These are phyloP conservation scores for Populus simonii DNA, from an alignment of 345 rosid genomes.

Conservation along the genomic window DNA sequence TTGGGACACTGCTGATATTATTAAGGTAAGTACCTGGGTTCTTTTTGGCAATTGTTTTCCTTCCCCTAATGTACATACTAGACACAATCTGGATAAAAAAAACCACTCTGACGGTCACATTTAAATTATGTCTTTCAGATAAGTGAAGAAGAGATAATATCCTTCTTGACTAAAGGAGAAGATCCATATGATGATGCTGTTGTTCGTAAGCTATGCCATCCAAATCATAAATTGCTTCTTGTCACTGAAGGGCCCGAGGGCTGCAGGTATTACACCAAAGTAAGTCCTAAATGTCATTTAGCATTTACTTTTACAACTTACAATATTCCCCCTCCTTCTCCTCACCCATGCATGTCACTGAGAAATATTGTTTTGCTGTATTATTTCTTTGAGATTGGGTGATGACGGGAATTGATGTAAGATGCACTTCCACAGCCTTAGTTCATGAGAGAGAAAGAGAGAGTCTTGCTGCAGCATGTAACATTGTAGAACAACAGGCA, in stretches of 20 bases:
- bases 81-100: neutral
- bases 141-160: slow-evolving; percentile 87
- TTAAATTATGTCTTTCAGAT: slow-evolving; percentile 40
- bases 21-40: slow-evolving; percentile 49
- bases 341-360: neutral
- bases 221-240: slow-evolving; percentile 75
- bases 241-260: slow-evolving; percentile 87
- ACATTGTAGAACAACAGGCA: neutral
- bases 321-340: neutral
- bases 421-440: neutral
- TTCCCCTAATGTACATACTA: neutral
- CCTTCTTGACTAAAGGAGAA: slow-evolving; percentile 81
- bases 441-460: neutral
- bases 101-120: neutral
- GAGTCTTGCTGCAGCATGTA: neutral
- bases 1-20: slow-evolving; percentile 84
- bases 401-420: neutral
- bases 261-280: slow-evolving; percentile 93
- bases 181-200: slow-evolving; percentile 89
- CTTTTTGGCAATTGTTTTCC: neutral
- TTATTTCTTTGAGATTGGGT: neutral
- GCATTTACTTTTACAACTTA: neutral
- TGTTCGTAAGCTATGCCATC: slow-evolving; percentile 69
- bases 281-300: slow-evolving; percentile 22
- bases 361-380: neutral